These are phyloP conservation scores for Citrus mangshanensis DNA, from an alignment of 345 rosid species.

Conservation along the genomic window DNA sequence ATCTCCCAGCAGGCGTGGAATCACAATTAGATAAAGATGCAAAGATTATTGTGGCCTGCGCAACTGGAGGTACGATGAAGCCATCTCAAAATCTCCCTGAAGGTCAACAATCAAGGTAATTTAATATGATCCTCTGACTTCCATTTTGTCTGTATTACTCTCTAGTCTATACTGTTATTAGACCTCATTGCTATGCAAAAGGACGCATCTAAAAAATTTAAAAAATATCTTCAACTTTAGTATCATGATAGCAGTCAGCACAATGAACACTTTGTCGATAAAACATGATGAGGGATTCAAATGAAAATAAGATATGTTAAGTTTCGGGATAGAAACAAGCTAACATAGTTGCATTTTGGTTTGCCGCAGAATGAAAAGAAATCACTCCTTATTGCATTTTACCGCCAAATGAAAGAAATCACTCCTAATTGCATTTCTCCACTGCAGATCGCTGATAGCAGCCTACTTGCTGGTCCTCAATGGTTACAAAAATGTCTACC, in stretches of 20 bases:
- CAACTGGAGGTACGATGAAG: constrained; percentile 85
- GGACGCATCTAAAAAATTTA: not conserved
- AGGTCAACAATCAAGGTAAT: constrained; percentile 92
- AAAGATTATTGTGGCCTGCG: constrained; percentile 93
- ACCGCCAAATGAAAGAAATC: not conserved
- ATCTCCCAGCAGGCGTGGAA: constrained; percentile 55
- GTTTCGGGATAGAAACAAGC: not conserved
- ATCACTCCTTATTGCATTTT: not conserved
- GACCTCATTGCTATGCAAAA: too few relatives aligned
- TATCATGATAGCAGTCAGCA: not conserved
- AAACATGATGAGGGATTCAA: not conserved
- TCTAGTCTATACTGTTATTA: not conserved
- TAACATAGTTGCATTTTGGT: not conserved
- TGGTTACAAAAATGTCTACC: constrained; percentile 78
- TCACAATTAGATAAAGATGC: constrained; percentile 71
- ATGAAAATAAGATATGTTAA: not conserved
- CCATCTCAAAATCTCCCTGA: constrained; percentile 89
- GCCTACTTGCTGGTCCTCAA: constrained; percentile 88
- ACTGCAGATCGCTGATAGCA: constrained; percentile 89
- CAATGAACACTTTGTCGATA: not conserved
- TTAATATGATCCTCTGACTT: not conserved
- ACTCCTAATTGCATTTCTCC: constrained; percentile 5
- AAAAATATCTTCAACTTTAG: not conserved
- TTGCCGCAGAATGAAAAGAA: not conserved
- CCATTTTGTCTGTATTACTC: not conserved